phyloP scores from a whole-genome alignment of 192 early-diverging fungal genomes.

The Paraglomus brasilianum region DNA sequence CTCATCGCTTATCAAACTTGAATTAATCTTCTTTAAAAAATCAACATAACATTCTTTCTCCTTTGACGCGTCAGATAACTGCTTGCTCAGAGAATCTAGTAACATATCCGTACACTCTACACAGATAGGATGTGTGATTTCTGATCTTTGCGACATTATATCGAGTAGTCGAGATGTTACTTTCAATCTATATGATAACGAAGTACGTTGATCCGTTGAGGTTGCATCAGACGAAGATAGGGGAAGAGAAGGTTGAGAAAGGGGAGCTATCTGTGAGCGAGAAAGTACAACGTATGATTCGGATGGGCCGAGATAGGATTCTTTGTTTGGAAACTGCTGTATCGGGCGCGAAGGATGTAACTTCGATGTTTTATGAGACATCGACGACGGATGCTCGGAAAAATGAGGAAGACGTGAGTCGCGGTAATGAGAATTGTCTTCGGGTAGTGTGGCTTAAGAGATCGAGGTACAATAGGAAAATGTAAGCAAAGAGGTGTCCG shows the following conservation, averaged over 20 bases:
- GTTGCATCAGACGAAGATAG: slow-evolving; percentile 1
- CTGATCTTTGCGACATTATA: slow-evolving; percentile 70
- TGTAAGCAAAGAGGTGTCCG: neutral
- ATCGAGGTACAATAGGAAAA: neutral
- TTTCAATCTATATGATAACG: slow-evolving; percentile 54
- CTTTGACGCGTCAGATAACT: slow-evolving; percentile 63
- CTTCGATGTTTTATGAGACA: neutral
- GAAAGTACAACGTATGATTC: slow-evolving; percentile 65
- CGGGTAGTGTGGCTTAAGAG: slow-evolving; percentile 22
- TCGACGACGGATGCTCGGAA: neutral
- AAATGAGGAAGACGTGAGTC: neutral
- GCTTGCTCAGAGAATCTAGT: slow-evolving; percentile 64
- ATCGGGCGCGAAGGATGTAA: neutral
- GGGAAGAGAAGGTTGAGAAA: neutral
- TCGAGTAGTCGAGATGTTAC: slow-evolving; percentile 74
- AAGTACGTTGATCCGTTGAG: slow-evolving; percentile 17
- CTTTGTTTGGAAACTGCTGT: slow-evolving; percentile 12
- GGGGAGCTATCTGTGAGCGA: slow-evolving; percentile 47
- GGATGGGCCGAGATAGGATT: slow-evolving; percentile 33
- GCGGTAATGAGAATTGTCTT: neutral
- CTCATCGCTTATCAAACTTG: slow-evolving; percentile 44
- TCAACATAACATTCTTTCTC: slow-evolving; percentile 78
- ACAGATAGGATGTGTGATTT: slow-evolving; percentile 83
- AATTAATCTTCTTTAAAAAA: slow-evolving; percentile 62
- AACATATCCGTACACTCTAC: slow-evolving; percentile 87